Base-by-base conservation (phyloP, 2,329 filamentous ascomycete genomes). In the Cladorrhinum sp. region DNA sequence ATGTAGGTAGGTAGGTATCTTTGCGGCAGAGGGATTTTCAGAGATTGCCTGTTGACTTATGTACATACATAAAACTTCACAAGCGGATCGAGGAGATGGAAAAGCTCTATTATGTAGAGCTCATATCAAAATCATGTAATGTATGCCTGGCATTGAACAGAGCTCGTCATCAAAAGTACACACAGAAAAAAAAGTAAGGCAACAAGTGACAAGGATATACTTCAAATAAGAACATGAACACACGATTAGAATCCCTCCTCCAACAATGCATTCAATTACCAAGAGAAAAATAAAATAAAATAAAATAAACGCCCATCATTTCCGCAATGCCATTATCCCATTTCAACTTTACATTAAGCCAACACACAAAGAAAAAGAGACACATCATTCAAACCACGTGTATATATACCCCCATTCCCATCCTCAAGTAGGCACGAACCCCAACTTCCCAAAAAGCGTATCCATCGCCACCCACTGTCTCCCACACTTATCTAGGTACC, bases 381-480 rank as follows among this genome's bases (percentile, higher is more conserved):
- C 16, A n/a, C 52, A n/a, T 36, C 53, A 21, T 36, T 16, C 33
- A 28, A 24, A 4, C 12, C 20, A 12, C 36, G 14, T 36, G 21
- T 23, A 6, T n/a, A 21, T 33, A 21, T 36, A 50, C 26, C 42
- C 16, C 24, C 18, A 54, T 12, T 21, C 30, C 62, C n/a, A n/a
- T n/a, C 33, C 56, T 60, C 51, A 62, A 49, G 28, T 65, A 59
- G 70, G 71, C 2, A 67, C 60, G 70, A 86, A 85, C 9, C 86
- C 85, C 46, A 88, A 69, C 74, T 86, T 87, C 23, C 84, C 83
- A 80, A 96, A 97, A 65, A 97, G 76, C 66, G 81, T 87, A 75
- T 95, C 92, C 93, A 96, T 97, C 67, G 91, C 89, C 57, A 97
- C 93, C 91, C 92, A 96, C 75, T 92, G 90, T 68, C 91, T 81